phyloP scores from a whole-genome alignment of 352 stramenopile genomes.

The Phytophthora sojae region DNA sequence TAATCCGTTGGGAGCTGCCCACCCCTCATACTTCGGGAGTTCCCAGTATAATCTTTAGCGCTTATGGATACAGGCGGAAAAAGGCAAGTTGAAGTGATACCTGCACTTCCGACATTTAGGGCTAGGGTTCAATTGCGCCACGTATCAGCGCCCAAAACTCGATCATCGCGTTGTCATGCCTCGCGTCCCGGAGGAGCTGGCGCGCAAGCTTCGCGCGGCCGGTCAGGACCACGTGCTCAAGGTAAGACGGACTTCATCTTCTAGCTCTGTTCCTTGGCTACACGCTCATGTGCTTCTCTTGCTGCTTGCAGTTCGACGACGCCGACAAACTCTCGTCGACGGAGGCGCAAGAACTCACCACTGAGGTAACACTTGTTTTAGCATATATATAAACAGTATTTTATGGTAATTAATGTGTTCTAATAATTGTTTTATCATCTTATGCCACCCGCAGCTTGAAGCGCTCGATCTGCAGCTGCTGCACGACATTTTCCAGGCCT shows the following conservation, averaged over 20 bases:
- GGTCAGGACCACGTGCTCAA: conserved; percentile 80
- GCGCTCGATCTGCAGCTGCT: conserved; percentile 71
- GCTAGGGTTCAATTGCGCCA: neutral
- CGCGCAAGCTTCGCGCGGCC: conserved; percentile 43
- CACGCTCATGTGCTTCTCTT: neutral
- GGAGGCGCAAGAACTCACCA: conserved; percentile 50
- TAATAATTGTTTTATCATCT: neutral
- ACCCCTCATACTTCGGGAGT: too few species aligned
- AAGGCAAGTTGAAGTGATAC: conserved; percentile 5
- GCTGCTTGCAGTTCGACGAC: conserved; percentile 68
- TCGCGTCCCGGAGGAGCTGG: conserved; percentile 37
- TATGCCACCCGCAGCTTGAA: conserved; percentile 53
- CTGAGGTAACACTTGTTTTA: conserved; percentile 42
- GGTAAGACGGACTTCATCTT: conserved; percentile 23
- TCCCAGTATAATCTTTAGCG: too few species aligned
- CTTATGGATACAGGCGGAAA: neutral
- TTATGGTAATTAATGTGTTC: neutral
- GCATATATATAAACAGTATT: neutral
- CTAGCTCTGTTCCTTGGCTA: neutral
- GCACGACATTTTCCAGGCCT: conserved; percentile 70
- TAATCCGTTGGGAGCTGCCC: too few species aligned
- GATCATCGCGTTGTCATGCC: conserved; percentile 23
- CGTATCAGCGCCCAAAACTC: neutral
- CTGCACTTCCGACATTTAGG: neutral
- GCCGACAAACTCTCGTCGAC: conserved; percentile 47